phyloP scores from a whole-genome alignment of 495 filamentous ascomycete genomes.

The Glonium stellatum region DNA sequence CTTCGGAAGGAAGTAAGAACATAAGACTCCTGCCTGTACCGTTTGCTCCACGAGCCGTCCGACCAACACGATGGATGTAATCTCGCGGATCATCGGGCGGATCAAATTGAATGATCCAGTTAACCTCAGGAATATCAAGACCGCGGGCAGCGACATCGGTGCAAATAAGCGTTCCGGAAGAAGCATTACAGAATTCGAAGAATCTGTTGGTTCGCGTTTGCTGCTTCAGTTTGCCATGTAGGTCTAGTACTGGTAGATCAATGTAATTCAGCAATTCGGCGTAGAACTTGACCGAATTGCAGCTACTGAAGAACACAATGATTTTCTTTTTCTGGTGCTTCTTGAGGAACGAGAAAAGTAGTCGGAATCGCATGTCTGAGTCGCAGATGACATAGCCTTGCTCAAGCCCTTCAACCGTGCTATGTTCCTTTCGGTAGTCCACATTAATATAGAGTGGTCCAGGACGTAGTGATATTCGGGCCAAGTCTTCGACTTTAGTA shows the following conservation, averaged over 20 bases:
- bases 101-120: slow-evolving; percentile 95
- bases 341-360: slow-evolving; percentile 95
- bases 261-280: slow-evolving; percentile 62
- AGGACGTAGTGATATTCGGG: slow-evolving; percentile 82
- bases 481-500: slow-evolving; percentile 95
- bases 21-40: slow-evolving; percentile 78
- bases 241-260: slow-evolving; percentile 80
- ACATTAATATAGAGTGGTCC: slow-evolving; percentile 96
- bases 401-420: slow-evolving; percentile 85
- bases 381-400: slow-evolving; percentile 94
- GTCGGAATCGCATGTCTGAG: slow-evolving; percentile 83
- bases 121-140: slow-evolving; percentile 86
- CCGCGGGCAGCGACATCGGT: slow-evolving; percentile 95
- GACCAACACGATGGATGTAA: slow-evolving; percentile 95
- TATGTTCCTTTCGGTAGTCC: slow-evolving; percentile 67
- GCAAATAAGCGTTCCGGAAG: slow-evolving; percentile 82
- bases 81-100: slow-evolving; percentile 84
- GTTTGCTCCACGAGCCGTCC: slow-evolving; percentile 81
- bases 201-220: slow-evolving; percentile 96
- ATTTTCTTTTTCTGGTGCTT: slow-evolving; percentile 87
- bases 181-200: slow-evolving; percentile 96
- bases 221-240: slow-evolving; percentile 94
- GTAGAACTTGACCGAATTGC: slow-evolving; percentile 91
- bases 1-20: slow-evolving; percentile 87
- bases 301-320: slow-evolving; percentile 94